Conservation (phyloP, 2,329 filamentous ascomycete species). For the Aspergillus sp. region DNA sequence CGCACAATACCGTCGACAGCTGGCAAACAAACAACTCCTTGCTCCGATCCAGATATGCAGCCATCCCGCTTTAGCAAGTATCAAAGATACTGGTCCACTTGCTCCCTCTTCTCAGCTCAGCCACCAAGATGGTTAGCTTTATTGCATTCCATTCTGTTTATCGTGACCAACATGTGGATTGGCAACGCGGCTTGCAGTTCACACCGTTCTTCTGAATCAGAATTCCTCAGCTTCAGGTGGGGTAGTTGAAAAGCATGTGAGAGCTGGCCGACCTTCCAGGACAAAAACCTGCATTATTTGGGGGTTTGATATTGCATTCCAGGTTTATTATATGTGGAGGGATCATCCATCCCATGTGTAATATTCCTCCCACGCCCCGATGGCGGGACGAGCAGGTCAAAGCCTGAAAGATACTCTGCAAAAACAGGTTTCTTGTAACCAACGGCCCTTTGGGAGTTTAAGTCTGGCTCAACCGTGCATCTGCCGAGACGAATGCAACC, state of each 20-base stretch:
- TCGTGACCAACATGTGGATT: background rate
- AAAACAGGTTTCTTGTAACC: conserved; percentile 2
- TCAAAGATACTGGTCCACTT: background rate
- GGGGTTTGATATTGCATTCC: background rate
- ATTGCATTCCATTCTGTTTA: background rate
- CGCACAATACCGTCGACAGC: background rate
- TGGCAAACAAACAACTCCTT: background rate
- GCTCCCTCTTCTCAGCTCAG: background rate
- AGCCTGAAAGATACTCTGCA: background rate
- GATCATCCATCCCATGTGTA: background rate
- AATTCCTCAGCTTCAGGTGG: background rate
- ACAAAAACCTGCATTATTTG: background rate
- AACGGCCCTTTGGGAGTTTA: background rate
- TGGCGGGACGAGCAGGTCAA: background rate
- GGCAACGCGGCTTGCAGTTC: too few species aligned
- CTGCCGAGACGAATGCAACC: background rate
- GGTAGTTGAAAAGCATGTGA: background rate
- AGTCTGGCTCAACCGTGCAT: background rate
- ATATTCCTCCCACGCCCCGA: background rate
- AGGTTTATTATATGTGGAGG: background rate
- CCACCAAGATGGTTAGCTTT: background rate
- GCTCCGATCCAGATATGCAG: background rate
- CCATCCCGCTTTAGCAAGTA: background rate
- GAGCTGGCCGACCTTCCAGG: background rate
- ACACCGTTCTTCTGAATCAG: background rate